A percentile compares a stretch with the other conserved stretches of the same genome.
Evolutionary conservation across 495 filamentous ascomycete species (phyloP).

Genomic region (Aspergillus indologenus): DNA sequence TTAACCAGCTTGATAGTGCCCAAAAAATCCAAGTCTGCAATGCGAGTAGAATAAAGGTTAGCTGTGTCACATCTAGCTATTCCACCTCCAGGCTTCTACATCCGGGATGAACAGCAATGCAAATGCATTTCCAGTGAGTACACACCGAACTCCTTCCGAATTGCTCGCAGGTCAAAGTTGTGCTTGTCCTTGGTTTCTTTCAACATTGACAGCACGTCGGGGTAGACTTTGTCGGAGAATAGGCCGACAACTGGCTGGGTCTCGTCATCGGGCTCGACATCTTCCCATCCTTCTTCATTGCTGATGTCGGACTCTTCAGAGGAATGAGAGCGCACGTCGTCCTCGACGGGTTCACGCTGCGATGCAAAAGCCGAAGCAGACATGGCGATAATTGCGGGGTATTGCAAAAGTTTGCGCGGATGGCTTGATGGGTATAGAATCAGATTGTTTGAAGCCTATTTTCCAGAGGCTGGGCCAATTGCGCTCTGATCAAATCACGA

Average conservation of each 20-base stretch:
- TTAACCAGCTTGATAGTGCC: slow-evolving; percentile 83
- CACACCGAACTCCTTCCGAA: slow-evolving; percentile 61
- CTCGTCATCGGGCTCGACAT: slow-evolving; percentile 69
- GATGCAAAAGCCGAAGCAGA: slow-evolving; percentile 24
- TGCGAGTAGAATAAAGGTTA: slow-evolving; percentile 16
- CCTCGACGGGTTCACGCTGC: slow-evolving; percentile 26
- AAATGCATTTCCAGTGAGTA: slow-evolving; percentile 20
- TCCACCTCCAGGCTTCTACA: no score
- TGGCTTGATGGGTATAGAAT: background rate
- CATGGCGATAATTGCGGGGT: slow-evolving; percentile 25
- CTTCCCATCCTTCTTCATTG: slow-evolving; percentile 76
- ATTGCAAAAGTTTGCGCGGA: background rate
- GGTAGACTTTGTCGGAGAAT: slow-evolving; percentile 64
- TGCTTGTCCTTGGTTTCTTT: slow-evolving; percentile 68
- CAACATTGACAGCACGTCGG: slow-evolving; percentile 64
- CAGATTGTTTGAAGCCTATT: background rate
- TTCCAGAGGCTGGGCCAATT: background rate
- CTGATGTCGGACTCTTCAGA: slow-evolving; percentile 49
- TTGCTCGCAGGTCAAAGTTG: slow-evolving; percentile 68
- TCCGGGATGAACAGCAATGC: no score
- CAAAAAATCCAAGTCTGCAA: slow-evolving; percentile 72
- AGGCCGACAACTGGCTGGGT: slow-evolving; percentile 65
- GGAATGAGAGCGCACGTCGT: slow-evolving; percentile 29
- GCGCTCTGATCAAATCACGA: background rate
- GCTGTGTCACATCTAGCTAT: slow-evolving; percentile 17